Evolutionary conservation across 306 rosid species (phyloP).

Genomic region (Glycine tomentella): DNA sequence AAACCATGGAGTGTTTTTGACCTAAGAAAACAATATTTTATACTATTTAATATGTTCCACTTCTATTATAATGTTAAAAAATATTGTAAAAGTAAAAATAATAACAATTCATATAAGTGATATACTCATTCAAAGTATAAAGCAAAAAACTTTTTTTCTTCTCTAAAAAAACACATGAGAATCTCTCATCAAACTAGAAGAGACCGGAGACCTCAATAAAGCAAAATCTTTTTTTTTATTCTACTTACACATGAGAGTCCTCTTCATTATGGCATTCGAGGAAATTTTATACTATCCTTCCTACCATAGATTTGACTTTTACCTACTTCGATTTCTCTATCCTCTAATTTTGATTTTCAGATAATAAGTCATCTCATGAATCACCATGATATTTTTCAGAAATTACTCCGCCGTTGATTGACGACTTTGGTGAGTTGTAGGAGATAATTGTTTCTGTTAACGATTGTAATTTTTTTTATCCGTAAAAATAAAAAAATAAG

Average conservation of each 20-base stretch:
- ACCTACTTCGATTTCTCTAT: background rate
- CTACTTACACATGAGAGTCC: background rate
- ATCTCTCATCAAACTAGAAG: slow-evolving; percentile 4
- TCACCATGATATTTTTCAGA: slow-evolving; percentile 16
- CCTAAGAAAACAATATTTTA: background rate
- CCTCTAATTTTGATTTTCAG: background rate
- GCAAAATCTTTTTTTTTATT: background rate
- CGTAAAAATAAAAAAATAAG: no score
- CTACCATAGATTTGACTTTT: slow-evolving; percentile 16
- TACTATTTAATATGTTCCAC: slow-evolving; percentile 1
- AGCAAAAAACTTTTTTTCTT: background rate
- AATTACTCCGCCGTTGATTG: background rate
- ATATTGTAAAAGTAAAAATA: background rate
- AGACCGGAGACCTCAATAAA: background rate
- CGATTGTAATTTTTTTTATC: background rate
- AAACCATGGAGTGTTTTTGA: background rate
- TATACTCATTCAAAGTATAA: background rate
- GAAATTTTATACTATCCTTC: slow-evolving; percentile 25
- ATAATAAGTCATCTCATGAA: background rate
- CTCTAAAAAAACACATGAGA: background rate
- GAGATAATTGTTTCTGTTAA: background rate
- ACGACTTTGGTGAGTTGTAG: background rate
- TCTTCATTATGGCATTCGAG: background rate
- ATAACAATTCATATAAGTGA: background rate
- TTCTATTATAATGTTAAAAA: background rate